These are phyloP conservation scores for Mycena sp. DNA, from an alignment of 1,284 basidiomycete genomes.

Conservation along the genomic window DNA sequence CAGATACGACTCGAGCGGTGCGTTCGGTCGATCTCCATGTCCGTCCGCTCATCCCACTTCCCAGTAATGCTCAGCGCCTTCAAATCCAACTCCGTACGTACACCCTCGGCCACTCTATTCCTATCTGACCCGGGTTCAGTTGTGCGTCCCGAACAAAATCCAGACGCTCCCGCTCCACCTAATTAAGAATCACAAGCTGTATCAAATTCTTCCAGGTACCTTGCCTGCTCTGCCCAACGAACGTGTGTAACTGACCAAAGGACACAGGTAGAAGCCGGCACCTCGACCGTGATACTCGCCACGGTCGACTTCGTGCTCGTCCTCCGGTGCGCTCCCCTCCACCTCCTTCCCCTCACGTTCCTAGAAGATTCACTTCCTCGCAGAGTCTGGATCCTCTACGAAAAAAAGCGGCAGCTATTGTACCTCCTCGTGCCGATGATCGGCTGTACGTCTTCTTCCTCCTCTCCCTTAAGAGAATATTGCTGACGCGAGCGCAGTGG, in stretches of 20 bases:
- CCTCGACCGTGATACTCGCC: slow-evolving; percentile 19
- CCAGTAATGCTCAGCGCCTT: slow-evolving; percentile 19
- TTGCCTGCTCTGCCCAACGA: not conserved
- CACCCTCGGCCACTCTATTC: too few species aligned
- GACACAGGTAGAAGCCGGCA: slow-evolving; percentile 19
- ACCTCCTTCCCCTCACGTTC: not conserved
- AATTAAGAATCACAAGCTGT: slow-evolving; percentile 4
- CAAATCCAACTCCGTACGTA: slow-evolving; percentile 19
- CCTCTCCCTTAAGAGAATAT: not conserved
- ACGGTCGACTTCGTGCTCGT: slow-evolving; percentile 24
- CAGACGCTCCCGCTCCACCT: not conserved
- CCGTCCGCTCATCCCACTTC: not conserved
- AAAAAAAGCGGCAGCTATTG: slow-evolving; percentile 15
- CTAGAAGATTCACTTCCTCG: not conserved
- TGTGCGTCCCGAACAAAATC: not conserved
- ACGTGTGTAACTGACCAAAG: too few species aligned
- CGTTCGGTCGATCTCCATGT: not conserved
- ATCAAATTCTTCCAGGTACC: slow-evolving; percentile 22
- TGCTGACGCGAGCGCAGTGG: slow-evolving; percentile 3
- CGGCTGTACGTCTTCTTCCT: not conserved
- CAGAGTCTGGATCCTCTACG: slow-evolving; percentile 25
- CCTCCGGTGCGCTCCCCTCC: slow-evolving; percentile 14
- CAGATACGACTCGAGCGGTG: slow-evolving; percentile 23
- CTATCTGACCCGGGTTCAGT: too few species aligned
- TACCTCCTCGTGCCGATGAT: slow-evolving; percentile 25